Evolutionary conservation across 1,284 basidiomycete genomes (phyloP).

Genomic region (Fomitopsis pinicola): DNA sequence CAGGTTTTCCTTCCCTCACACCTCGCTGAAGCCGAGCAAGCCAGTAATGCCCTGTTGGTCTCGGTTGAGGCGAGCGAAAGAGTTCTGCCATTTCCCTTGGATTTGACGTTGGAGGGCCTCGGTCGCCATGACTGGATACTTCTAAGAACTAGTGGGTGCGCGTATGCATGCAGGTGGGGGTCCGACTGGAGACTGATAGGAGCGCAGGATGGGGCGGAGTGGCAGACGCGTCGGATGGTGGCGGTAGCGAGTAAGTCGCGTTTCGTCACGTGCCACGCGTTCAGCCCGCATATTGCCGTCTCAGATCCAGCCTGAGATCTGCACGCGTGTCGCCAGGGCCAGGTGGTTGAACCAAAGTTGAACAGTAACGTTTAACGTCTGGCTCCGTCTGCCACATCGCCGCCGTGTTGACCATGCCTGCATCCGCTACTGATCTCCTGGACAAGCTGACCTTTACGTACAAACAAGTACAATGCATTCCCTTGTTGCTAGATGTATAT

Average conservation of each 20-base stretch:
- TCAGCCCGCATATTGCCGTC: background rate
- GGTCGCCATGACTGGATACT: conserved; percentile 7
- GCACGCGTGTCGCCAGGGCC: too few species aligned
- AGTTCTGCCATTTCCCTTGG: conserved; percentile 67
- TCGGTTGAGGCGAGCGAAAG: conserved; percentile 62
- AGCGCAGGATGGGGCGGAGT: background rate
- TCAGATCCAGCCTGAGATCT: too few species aligned
- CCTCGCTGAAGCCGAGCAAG: conserved; percentile 61
- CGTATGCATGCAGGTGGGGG: background rate
- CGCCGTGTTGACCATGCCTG: background rate
- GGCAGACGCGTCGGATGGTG: conserved; percentile 5
- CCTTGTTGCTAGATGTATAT: conserved; percentile 20
- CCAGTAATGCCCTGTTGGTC: conserved; percentile 61
- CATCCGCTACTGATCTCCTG: background rate
- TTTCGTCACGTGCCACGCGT: conserved; percentile 9
- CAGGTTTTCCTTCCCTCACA: conserved; percentile 17
- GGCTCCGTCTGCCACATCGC: too few species aligned
- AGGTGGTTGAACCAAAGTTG: too few species aligned
- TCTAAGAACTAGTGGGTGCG: background rate
- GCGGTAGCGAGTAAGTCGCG: conserved; percentile 6
- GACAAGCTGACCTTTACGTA: conserved; percentile 12
- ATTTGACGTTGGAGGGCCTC: conserved; percentile 44
- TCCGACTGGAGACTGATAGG: background rate
- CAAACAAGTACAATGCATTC: conserved; percentile 12
- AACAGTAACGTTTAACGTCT: too few species aligned